phyloP scores from a whole-genome alignment of 371 early-diverging fungal species.

The Fennellomyces sp. region DNA sequence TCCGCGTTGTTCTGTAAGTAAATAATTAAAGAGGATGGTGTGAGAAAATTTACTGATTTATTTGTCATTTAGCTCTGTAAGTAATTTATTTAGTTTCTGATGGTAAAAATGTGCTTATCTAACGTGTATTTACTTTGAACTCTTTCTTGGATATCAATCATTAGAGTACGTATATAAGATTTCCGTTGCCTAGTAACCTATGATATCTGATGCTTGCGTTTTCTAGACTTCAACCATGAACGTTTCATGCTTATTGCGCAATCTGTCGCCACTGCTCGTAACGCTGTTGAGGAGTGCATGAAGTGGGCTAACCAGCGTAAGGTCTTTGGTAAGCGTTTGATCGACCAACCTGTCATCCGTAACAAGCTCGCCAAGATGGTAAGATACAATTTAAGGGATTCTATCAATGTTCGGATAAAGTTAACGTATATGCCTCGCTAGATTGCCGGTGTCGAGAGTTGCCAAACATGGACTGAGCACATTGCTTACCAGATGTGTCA shows the following conservation, averaged over 20 bases:
- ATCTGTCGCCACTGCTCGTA: slow-evolving; percentile 52
- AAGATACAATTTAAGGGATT: not conserved
- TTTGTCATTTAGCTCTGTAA: slow-evolving; percentile 31
- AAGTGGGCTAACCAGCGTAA: slow-evolving; percentile 59
- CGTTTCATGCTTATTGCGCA: slow-evolving; percentile 34
- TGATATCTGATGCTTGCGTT: not conserved
- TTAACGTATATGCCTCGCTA: slow-evolving; percentile 76
- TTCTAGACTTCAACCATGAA: slow-evolving; percentile 73
- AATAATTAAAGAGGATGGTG: slow-evolving; percentile 18
- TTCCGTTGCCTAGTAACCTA: no score
- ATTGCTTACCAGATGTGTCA: slow-evolving; percentile 62
- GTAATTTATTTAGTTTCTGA: not conserved
- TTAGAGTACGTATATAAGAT: not conserved
- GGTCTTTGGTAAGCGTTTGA: slow-evolving; percentile 77
- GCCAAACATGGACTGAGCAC: slow-evolving; percentile 54
- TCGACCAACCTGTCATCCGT: slow-evolving; percentile 69
- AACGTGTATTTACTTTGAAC: no score
- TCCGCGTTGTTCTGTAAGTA: slow-evolving; percentile 51
- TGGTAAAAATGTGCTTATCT: no score
- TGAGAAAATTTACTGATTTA: not conserved
- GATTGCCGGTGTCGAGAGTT: slow-evolving; percentile 51
- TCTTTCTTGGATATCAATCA: no score
- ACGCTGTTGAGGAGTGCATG: slow-evolving; percentile 35
- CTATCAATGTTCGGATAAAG: slow-evolving; percentile 17
- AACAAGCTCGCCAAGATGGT: slow-evolving; percentile 71